Percentiles rank a stretch among this genome's conserved stretches.
phyloP scores from a whole-genome alignment of 2,329 filamentous ascomycete species.

The Cercospora zeae-maydis region DNA sequence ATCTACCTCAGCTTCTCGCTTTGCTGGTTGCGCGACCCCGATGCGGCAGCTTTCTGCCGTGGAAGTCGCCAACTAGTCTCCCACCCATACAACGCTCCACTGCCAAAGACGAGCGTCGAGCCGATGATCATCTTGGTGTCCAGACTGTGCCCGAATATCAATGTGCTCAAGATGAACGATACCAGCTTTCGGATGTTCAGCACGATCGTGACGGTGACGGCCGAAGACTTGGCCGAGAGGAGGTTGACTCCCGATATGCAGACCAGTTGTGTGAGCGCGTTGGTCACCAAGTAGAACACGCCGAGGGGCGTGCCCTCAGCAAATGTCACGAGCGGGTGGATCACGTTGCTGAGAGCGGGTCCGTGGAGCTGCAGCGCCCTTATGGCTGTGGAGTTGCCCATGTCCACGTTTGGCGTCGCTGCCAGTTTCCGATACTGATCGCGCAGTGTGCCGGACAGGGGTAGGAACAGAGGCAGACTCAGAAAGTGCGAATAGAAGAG shows the following conservation, averaged over 20 bases:
- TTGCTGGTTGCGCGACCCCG: neutral
- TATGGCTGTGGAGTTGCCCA: neutral
- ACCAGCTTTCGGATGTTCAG: slow-evolving; percentile 93
- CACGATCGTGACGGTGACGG: slow-evolving; percentile 92
- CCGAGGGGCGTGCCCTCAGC: slow-evolving; percentile 57
- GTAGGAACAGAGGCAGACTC: slow-evolving; percentile 71
- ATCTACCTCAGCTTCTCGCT: neutral
- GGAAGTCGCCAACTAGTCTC: slow-evolving; percentile 55
- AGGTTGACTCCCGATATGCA: slow-evolving; percentile 96
- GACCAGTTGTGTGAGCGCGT: slow-evolving; percentile 85
- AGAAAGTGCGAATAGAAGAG: slow-evolving; percentile 86
- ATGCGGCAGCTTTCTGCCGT: slow-evolving; percentile 24
- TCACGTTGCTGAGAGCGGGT: slow-evolving; percentile 7
- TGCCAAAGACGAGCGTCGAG: slow-evolving; percentile 80
- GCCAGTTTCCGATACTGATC: slow-evolving; percentile 63
- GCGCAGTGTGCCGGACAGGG: slow-evolving; percentile 63
- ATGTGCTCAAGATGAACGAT: slow-evolving; percentile 85
- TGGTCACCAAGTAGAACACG: slow-evolving; percentile 66
- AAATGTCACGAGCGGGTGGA: slow-evolving; percentile 13
- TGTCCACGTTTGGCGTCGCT: slow-evolving; percentile 49
- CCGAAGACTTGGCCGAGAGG: slow-evolving; percentile 82
- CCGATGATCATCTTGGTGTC: slow-evolving; percentile 73
- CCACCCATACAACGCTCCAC: slow-evolving; percentile 85
- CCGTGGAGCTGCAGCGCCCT: slow-evolving; percentile 10
- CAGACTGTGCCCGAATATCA: slow-evolving; percentile 85